Evolutionary conservation across 2,329 filamentous ascomycete genomes (phyloP), one percentile per base, ranked within the genome.

Genomic region (Ascochyta clinopodiicola): DNA sequence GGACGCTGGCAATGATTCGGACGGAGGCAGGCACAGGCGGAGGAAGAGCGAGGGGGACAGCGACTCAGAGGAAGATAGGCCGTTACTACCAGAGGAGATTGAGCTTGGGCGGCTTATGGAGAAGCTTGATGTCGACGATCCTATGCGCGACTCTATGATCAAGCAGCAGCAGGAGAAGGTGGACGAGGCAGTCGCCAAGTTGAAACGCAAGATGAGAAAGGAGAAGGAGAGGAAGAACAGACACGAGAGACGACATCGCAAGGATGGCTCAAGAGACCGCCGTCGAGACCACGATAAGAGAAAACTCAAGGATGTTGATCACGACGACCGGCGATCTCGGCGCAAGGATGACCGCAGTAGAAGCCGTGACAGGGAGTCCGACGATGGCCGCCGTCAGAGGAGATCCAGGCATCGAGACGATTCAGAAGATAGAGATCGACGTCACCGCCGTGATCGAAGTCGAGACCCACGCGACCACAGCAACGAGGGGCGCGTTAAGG

Each of bases 61-160:
- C 60, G 66, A 73, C 25, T 72, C 69, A 10, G 74, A 79, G 25
- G 74, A 78, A 24, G 79, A 80, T 47, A 79, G 90, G 54, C 88
- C 88, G 1, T 75, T 90, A 79, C 76, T 96, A 10, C 89, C 86
- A 57, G 93, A 97, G 71, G 93, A 98, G 78, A 80, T 81, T 51
- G 93, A 98, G 72, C 77, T 98, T 44, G 86, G 86, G 45, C 83
- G 86, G 39, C 75, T 98, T 51, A 86, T 96, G 47, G 80, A 84
- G 49, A 88, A 94, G 15, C 89, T 96, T 61, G 95, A 98, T 62
- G 93, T 97, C 22, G 94, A 98, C 58, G 95, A 99, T 74, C 95
- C 95, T 0, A 99, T 99, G 95, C 97, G 96, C 77, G 87, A 86
- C 34, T 97, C 91, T 67, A 73, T 98, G 61, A 87, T 97, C 46